These are phyloP conservation scores for Fusarium ramigenum DNA, from an alignment of 2,329 filamentous ascomycete genomes.

Conservation along the genomic window DNA sequence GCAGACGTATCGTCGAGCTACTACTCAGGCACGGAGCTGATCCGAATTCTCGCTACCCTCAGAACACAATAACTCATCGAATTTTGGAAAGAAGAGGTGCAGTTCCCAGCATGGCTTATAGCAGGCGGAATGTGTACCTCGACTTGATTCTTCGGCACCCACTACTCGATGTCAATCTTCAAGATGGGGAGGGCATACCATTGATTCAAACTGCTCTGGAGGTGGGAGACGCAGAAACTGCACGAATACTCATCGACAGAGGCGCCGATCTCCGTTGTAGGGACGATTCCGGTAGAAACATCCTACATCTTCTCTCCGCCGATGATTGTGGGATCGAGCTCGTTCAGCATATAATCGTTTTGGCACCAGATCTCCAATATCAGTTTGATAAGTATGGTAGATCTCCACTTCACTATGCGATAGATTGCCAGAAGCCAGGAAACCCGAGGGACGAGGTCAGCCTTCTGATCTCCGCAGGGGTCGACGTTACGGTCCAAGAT, in stretches of 20 bases:
- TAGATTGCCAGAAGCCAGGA: background rate
- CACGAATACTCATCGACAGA: background rate
- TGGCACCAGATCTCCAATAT: background rate
- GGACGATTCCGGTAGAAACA: background rate
- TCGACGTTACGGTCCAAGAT: background rate
- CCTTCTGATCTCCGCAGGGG: fast-evolving
- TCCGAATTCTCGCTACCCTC: background rate
- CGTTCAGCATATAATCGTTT: background rate
- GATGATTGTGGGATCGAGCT: background rate
- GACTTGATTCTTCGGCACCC: background rate
- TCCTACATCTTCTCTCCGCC: background rate
- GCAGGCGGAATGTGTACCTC: background rate
- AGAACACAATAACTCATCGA: fast-evolving
- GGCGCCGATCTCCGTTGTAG: background rate
- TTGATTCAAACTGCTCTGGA: background rate
- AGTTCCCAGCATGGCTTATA: fast-evolving
- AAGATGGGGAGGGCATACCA: fast-evolving
- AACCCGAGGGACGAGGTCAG: background rate
- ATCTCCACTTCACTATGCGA: background rate
- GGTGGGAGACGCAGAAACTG: fast-evolving
- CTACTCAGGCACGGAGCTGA: fast-evolving
- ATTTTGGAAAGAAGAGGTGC: background rate
- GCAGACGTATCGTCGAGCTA: fast-evolving
- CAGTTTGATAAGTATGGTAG: background rate
- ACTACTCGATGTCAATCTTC: background rate